These are phyloP conservation scores for Colletotrichum euphorbiae DNA, from an alignment of 2,329 filamentous ascomycete species.

Conservation along the genomic window DNA sequence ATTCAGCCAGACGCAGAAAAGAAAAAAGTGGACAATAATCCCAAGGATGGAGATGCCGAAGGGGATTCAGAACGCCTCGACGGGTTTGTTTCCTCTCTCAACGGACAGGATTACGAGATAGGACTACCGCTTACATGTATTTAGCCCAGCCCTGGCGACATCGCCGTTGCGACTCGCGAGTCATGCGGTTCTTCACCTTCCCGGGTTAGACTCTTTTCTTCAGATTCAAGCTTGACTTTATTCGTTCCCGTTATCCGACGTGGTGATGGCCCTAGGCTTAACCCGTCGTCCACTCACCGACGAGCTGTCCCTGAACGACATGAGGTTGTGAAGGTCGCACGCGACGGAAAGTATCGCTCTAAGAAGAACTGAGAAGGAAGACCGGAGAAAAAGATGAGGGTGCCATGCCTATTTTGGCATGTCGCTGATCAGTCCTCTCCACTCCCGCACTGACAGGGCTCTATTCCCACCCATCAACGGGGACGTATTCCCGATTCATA, in stretches of 20 bases:
- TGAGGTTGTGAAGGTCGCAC: neutral
- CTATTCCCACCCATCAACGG: conserved; percentile 15
- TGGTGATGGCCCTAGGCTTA: conserved; percentile 1
- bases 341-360: neutral
- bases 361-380: neutral
- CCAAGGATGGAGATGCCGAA: conserved; percentile 14
- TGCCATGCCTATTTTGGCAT: conserved; percentile 9
- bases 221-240: neutral
- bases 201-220: conserved; percentile 20
- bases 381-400: neutral
- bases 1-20: neutral
- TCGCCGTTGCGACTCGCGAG: conserved; percentile 9
- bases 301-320: conserved; percentile 13
- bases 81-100: conserved; percentile 1
- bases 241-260: conserved; percentile 4
- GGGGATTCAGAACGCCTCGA: neutral
- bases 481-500: conserved; percentile 23
- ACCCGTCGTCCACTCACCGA: conserved; percentile 1
- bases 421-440: conserved; percentile 18
- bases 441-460: conserved; percentile 30
- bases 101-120: neutral
- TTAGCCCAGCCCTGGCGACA: neutral
- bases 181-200: conserved; percentile 15
- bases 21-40: neutral
- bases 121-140: neutral